These are phyloP conservation scores for Cephaloascus fragrans DNA, from an alignment of 805 yeast species.

Conservation along the genomic window DNA sequence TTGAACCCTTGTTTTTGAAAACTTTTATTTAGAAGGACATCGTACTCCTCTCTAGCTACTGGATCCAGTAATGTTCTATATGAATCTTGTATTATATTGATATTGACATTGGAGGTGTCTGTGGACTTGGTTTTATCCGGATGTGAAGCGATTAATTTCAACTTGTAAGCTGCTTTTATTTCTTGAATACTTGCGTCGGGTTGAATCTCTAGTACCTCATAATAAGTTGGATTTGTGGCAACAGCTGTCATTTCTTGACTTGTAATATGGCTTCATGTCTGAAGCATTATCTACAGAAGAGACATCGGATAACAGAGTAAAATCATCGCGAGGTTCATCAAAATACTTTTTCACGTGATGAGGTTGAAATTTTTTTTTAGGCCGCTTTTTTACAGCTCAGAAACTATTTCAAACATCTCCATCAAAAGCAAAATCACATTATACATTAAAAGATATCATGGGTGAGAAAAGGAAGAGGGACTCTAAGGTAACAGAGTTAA, in stretches of 20 bases:
- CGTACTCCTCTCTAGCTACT: constrained; percentile 37
- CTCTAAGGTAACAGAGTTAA: constrained; percentile 28
- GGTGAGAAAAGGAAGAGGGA: constrained; percentile 20
- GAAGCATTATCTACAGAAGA: neutral
- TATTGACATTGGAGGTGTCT: constrained; percentile 20
- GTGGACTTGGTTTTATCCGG: constrained; percentile 55
- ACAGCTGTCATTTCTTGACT: constrained; percentile 3
- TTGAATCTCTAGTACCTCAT: constrained; percentile 47
- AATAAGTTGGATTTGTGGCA: constrained; percentile 23
- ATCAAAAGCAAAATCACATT: neutral
- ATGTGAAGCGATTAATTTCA: constrained; percentile 51
- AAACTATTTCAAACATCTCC: neutral
- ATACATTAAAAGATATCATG: constrained; percentile 3
- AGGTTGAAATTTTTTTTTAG: constrained; percentile 1
- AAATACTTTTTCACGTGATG: constrained; percentile 1
- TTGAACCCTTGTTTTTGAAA: constrained; percentile 26
- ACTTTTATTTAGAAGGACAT: constrained; percentile 26
- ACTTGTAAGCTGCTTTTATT: constrained; percentile 57
- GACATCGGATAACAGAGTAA: too few relatives aligned
- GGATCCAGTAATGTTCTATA: constrained; percentile 43
- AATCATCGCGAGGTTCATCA: too few relatives aligned
- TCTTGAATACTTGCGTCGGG: constrained; percentile 24
- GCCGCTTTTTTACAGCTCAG: constrained; percentile 1
- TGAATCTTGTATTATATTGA: constrained; percentile 51
- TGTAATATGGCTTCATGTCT: neutral